phyloP scores from a whole-genome alignment of 495 filamentous ascomycete genomes.

The Lasiosphaeria ovina region DNA sequence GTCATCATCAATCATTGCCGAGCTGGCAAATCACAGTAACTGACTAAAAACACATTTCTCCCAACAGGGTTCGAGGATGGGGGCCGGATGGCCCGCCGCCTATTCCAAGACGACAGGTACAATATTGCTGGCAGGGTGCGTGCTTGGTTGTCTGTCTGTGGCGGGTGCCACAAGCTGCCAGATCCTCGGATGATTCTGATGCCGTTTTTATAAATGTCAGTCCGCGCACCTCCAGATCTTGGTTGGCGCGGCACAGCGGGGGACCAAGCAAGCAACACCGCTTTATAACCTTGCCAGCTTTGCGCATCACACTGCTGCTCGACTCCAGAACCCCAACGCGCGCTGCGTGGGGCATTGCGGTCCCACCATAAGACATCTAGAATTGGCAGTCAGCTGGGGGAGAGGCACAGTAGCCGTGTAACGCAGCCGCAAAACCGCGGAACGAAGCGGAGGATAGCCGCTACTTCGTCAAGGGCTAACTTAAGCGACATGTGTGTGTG shows the following conservation, averaged over 20 bases:
- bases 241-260: not conserved
- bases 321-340: not conserved
- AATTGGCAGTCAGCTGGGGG: constrained; percentile 1
- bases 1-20: not conserved
- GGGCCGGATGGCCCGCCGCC: constrained; percentile 2
- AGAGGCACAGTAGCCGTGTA: constrained; percentile 11
- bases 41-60: not conserved
- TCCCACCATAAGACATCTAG: not conserved
- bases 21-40: not conserved
- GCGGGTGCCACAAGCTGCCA: not conserved
- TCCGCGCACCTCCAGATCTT: not conserved
- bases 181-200: not conserved
- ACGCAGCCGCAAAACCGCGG: constrained; percentile 13
- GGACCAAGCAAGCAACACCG: not conserved
- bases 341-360: not conserved
- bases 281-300: not conserved
- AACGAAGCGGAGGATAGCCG: constrained; percentile 13
- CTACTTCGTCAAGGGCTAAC: constrained; percentile 5
- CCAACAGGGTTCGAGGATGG: constrained; percentile 12
- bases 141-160: no score
- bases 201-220: not conserved
- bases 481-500: constrained; percentile 1
- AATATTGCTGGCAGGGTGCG: not conserved
- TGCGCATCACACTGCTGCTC: not conserved
- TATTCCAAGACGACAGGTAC: not conserved